Evolutionary conservation across 2,329 filamentous ascomycete species (phyloP), one percentile per base, ranked within the genome.

Genomic region (Penicillium polonicum): DNA sequence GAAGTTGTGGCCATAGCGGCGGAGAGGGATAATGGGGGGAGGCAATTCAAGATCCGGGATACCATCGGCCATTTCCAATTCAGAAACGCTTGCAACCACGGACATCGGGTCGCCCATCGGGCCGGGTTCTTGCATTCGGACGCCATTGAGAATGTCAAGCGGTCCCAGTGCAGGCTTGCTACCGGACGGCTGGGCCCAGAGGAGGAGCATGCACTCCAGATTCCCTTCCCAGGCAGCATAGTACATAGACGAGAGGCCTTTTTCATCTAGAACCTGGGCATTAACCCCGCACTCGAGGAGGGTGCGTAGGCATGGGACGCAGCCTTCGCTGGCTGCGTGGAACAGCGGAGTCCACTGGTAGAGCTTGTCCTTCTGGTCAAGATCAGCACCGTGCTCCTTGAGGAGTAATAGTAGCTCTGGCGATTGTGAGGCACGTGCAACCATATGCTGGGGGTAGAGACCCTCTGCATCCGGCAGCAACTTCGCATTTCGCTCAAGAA

Each of bases 181-280:
- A 31, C 69, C 57, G 35, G 58, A 60, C 3, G 70, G 68, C 50
- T 71, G 72, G n/a, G 75, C 74, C 73, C 79, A 79, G 33, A 99
- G 84, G 8, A 97, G 82, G 68, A 88, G 88, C 90, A 99, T 96
- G 77, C 94, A 97, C 69, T 93, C 89, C 54, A 97, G 78, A 71
- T 97, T 91, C 0, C 94, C 94, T 77, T 99, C 94, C 94, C 94
- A 99, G 0, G 92, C 93, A 15, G 94, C 94, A 75, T 99, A 99
- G 75, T 99, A 99, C 87, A 97, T 92, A 29, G 94, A 92, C 2
- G 92, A 91, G 4, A 97, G 82, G 17, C 87, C 88, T 72, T 97
- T 99, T 76, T 99, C 94, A 70, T 99, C 94, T 43, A 91, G 78
- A 54, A 92, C 89, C 63, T 87, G 88, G 1, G 89, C 84, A 67